Evolutionary conservation across 2,329 filamentous ascomycete genomes (phyloP).

Genomic region (Dactylonectria macrodidyma): DNA sequence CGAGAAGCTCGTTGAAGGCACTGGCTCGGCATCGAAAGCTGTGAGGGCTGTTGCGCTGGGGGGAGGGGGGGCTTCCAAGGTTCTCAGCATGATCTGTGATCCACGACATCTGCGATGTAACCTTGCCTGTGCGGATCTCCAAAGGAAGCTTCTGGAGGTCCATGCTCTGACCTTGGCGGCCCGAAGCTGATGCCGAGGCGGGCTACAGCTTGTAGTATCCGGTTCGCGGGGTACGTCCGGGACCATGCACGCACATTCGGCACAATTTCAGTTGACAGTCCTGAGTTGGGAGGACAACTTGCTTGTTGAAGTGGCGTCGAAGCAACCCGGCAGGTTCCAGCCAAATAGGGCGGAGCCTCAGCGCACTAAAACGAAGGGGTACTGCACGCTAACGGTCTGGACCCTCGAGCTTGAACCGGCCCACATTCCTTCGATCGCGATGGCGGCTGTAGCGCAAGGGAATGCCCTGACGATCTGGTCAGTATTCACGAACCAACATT

Average conservation of each 20-base stretch:
- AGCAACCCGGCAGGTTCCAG: constrained; percentile 13
- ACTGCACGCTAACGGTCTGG: constrained; percentile 30
- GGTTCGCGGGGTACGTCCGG: neutral
- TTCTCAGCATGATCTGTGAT: constrained; percentile 41
- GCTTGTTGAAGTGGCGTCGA: neutral
- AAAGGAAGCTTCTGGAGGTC: neutral
- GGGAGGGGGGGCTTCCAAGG: constrained; percentile 31
- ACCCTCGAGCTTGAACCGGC: constrained; percentile 24
- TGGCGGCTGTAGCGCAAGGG: constrained; percentile 4
- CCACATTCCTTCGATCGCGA: constrained; percentile 30
- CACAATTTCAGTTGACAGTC: neutral
- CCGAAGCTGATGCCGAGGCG: neutral
- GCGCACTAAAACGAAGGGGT: neutral
- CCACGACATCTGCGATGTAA: constrained; percentile 40
- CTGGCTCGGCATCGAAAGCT: neutral
- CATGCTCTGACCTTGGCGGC: neutral
- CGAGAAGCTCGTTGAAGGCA: neutral
- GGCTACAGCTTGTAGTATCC: neutral
- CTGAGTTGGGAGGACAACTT: constrained; percentile 1
- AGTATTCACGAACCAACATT: neutral
- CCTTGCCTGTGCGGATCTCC: constrained; percentile 33
- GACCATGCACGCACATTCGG: neutral
- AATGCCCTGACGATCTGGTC: constrained; percentile 31
- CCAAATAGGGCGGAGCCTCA: constrained; percentile 16
- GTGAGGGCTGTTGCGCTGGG: neutral